phyloP scores from a whole-genome alignment of 192 early-diverging fungal genomes.

The Podila epigama region DNA sequence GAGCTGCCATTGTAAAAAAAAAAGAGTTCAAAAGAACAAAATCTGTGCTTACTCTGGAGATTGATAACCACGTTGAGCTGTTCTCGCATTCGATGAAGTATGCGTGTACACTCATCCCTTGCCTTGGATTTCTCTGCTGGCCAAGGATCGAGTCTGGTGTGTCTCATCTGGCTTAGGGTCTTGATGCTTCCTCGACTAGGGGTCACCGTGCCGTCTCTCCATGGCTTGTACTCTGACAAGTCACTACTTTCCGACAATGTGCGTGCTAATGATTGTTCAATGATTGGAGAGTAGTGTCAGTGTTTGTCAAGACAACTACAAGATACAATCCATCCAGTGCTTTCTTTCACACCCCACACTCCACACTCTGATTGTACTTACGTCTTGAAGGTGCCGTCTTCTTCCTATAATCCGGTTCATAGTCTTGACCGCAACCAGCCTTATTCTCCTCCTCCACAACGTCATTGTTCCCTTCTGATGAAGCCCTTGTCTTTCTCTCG shows the following conservation, averaged over 20 bases:
- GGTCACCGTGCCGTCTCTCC: slow-evolving; percentile 36
- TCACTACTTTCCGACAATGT: slow-evolving; percentile 33
- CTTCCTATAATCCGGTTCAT: too few species aligned
- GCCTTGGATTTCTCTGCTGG: slow-evolving; percentile 28
- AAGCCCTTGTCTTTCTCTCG: too few species aligned
- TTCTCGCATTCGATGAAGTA: slow-evolving; percentile 48
- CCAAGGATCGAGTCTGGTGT: slow-evolving; percentile 42
- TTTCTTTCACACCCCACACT: too few species aligned
- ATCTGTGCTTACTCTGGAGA: slow-evolving; percentile 33
- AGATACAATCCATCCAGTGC: not conserved
- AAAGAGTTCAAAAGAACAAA: not conserved
- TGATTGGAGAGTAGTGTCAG: too few species aligned
- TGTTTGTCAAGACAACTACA: too few species aligned
- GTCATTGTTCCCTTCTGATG: too few species aligned
- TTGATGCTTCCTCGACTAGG: slow-evolving; percentile 24
- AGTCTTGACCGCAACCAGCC: too few species aligned
- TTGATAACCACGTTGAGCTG: slow-evolving; percentile 49
- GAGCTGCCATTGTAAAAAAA: not conserved
- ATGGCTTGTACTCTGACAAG: slow-evolving; percentile 43
- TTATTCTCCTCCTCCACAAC: too few species aligned
- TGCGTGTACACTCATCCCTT: slow-evolving; percentile 30
- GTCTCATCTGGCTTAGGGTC: slow-evolving; percentile 11
- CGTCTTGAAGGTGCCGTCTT: too few species aligned
- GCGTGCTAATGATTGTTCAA: slow-evolving; percentile 28
- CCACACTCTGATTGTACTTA: too few species aligned